Evolutionary conservation across 768 basidiomycete species (phyloP), one percentile per base, ranked within the genome.

Genomic region (Chlorophyllum brunneum): DNA sequence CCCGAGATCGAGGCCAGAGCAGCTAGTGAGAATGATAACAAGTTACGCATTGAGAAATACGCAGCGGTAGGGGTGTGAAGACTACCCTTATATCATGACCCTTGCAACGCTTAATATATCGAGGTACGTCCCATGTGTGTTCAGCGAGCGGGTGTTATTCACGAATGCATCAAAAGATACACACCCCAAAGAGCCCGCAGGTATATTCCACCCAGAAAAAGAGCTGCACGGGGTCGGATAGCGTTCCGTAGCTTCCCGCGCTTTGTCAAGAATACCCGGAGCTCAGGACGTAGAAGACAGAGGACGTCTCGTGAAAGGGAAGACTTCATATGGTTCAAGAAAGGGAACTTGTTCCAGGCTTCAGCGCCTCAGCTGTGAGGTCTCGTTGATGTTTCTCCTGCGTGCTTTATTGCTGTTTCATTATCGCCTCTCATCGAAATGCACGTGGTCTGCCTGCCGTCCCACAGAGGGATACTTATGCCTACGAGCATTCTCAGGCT

Each of bases 1-100:
- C 57, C 54, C 11, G 49, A 51, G 13, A 66, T 29, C 34, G 46
- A 55, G 13, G 54, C 48, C 37, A 58, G 44, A 13, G 65, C 23
- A 8, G 57, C 39, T 30, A 66, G 42, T n/a, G 61, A 18, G 15
- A 49, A 45, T 46, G 54, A 45, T 39, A 65, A 39, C 31, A 51
- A 46, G 43, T 52, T 34, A 36, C 55, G 60, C 61, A 65, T 61
- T 31, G 49, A 53, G 44, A 48, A 47, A 43, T n/a, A 29, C 13
- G 16, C 36, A 43, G 39, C 23, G 42, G 29, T 36, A 37, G 40
- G 11, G 18, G 41, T 34, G 23, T 34, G 15, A 24, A 20, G 18
- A 2, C 11, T 2, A 29, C 16, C 16, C 42, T 52, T 52, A 52
- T 52, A 52, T n/a, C 51, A 29, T 44, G 5, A 15, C 41, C 6